These are phyloP conservation scores for Pseudohalonectria lignicola DNA, from an alignment of 2,329 filamentous ascomycete genomes.

Conservation along the genomic window DNA sequence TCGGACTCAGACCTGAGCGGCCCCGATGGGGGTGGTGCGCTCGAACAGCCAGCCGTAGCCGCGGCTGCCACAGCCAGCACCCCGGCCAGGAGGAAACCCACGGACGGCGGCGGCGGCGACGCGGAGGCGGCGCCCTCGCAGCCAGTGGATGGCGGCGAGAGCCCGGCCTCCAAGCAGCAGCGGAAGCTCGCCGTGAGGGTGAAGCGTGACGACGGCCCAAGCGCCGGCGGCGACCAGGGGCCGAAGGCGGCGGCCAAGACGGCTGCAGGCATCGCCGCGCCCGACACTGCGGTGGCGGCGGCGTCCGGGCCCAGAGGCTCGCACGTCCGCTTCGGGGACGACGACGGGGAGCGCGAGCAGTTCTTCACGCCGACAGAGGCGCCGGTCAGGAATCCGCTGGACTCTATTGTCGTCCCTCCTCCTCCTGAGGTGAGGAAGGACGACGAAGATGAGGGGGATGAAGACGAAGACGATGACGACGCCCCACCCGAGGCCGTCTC, in stretches of 20 bases:
- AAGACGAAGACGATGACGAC: conserved; percentile 30
- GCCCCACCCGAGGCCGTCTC: conserved; percentile 50
- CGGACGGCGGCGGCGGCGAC: background rate
- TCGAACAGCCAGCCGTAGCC: background rate
- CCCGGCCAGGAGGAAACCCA: background rate
- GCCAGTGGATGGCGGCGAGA: background rate
- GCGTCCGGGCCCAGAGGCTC: background rate
- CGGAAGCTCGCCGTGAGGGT: conserved; percentile 9
- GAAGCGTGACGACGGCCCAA: background rate
- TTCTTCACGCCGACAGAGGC: conserved; percentile 18
- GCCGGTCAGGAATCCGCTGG: conserved; percentile 9
- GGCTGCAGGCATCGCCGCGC: background rate
- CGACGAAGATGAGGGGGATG: conserved; percentile 19
- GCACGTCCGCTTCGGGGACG: conserved; percentile 18
- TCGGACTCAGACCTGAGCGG: conserved; percentile 1
- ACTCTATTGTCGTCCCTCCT: background rate
- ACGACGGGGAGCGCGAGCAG: conserved; percentile 8
- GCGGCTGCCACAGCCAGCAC: background rate
- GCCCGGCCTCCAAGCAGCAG: conserved; percentile 5
- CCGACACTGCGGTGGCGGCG: background rate
- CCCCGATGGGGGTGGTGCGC: background rate
- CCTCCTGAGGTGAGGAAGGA: conserved; percentile 5
- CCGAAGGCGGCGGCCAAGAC: background rate
- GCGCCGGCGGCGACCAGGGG: background rate
- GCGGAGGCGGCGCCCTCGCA: background rate